phyloP scores from a whole-genome alignment of 306 rosid species.

The Amphicarpaea edgeworthii region DNA sequence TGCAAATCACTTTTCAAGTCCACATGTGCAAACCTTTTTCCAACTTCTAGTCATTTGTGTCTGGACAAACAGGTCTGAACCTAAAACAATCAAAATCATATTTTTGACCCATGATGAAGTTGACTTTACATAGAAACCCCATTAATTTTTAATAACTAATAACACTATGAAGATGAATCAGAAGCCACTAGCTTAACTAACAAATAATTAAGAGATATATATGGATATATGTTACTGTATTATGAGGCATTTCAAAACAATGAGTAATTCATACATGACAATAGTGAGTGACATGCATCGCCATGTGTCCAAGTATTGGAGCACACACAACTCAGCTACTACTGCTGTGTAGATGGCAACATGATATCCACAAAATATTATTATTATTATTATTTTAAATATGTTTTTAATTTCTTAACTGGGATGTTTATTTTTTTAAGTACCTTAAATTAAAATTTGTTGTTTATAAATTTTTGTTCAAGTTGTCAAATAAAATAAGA shows the following conservation, averaged over 20 bases:
- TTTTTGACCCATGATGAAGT: constrained; percentile 17
- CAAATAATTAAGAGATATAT: constrained; percentile 25
- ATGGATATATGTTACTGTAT: neutral
- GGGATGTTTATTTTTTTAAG: too few species aligned
- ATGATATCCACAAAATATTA: neutral
- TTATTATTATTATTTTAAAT: too few species aligned
- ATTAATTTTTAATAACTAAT: neutral
- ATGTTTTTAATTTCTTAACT: too few species aligned
- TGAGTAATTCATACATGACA: neutral
- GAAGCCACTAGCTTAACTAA: constrained; percentile 20
- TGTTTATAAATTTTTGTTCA: too few species aligned
- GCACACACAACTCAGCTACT: neutral
- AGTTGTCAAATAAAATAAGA: too few species aligned
- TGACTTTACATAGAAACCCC: constrained; percentile 37
- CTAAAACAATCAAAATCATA: constrained; percentile 1
- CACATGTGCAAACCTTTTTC: constrained; percentile 1
- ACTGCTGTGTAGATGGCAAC: neutral
- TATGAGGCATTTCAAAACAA: neutral
- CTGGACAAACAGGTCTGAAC: neutral
- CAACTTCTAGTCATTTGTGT: constrained; percentile 2
- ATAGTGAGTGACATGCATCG: constrained; percentile 15
- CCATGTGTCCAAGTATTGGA: neutral
- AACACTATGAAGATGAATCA: constrained; percentile 30
- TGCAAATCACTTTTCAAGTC: neutral
- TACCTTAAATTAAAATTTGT: too few species aligned